Percentiles rank a stretch among this genome's conserved stretches.
These are phyloP conservation scores for Epichloe aotearoae DNA, from an alignment of 2,329 filamentous ascomycete genomes.

Conservation along the genomic window DNA sequence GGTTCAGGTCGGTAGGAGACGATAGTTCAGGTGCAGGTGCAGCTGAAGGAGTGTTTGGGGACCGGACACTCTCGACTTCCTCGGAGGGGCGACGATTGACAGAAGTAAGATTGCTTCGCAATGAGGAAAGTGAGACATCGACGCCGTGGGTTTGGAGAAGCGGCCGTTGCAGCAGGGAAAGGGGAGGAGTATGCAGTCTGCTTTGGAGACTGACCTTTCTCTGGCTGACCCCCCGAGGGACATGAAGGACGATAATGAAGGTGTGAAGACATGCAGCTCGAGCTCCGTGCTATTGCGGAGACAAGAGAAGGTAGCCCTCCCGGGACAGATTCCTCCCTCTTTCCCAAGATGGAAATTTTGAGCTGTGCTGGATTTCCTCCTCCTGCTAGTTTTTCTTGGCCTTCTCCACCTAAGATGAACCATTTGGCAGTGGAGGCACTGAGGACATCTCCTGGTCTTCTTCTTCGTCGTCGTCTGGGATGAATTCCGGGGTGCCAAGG, in stretches of 20 bases:
- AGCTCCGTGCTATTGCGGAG: neutral
- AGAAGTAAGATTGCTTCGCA: neutral
- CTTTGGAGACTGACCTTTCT: too few relatives aligned
- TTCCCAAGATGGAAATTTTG: neutral
- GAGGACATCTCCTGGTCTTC: constrained; percentile 27
- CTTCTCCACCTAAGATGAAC: constrained; percentile 14
- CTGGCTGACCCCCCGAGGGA: neutral
- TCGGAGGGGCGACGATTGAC: neutral
- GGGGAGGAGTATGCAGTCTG: too few relatives aligned
- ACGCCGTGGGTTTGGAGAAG: neutral
- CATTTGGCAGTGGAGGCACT: constrained; percentile 33
- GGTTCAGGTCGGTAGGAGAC: too few relatives aligned
- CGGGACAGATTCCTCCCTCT: neutral
- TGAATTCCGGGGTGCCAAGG: constrained; percentile 60
- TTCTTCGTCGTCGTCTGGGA: constrained; percentile 45
- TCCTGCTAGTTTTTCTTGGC: neutral
- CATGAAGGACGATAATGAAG: neutral
- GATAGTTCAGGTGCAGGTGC: too few relatives aligned
- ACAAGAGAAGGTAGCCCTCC: neutral
- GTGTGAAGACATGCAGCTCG: neutral
- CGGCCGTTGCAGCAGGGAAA: neutral
- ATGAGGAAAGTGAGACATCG: neutral
- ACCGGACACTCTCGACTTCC: neutral
- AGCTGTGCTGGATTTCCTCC: neutral
- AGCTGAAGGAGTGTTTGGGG: too few relatives aligned